Percentiles rank a stretch among this genome's conserved stretches.
Evolutionary conservation across 306 rosid species (phyloP).

Genomic region (Senna siamea): DNA sequence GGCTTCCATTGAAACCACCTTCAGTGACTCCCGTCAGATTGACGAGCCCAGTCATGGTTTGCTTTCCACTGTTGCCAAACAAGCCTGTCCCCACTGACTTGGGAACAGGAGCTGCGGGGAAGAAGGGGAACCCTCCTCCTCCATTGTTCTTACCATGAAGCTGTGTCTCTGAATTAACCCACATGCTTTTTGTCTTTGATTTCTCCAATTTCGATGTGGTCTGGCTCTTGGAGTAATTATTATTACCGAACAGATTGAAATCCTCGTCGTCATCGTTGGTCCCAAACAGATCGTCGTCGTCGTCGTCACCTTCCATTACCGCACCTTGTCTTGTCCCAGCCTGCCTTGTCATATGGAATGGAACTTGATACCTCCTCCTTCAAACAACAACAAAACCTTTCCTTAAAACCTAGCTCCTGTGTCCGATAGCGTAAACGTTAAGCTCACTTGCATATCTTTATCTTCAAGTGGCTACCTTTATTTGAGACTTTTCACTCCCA

Average conservation of each 20-base stretch:
- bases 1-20: background rate
- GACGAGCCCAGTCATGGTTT: background rate
- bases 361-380: too few relatives aligned
- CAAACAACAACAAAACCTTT: too few relatives aligned
- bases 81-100: background rate
- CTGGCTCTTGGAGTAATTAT: background rate
- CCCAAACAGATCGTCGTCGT: background rate
- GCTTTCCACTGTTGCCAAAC: background rate
- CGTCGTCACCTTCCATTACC: background rate
- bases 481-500: too few relatives aligned
- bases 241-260: background rate
- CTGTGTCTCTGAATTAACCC: background rate
- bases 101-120: background rate
- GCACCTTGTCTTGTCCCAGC: background rate
- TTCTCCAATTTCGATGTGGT: background rate
- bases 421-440: too few relatives aligned
- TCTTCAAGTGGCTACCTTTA: too few relatives aligned
- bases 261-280: background rate
- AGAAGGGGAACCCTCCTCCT: background rate
- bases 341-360: background rate
- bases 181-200: too few relatives aligned
- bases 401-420: too few relatives aligned
- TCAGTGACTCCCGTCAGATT: background rate
- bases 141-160: background rate
- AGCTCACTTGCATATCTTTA: too few relatives aligned